Evolutionary conservation across 2,329 filamentous ascomycete species (phyloP).

Genomic region (Penicillium corylophilum): DNA sequence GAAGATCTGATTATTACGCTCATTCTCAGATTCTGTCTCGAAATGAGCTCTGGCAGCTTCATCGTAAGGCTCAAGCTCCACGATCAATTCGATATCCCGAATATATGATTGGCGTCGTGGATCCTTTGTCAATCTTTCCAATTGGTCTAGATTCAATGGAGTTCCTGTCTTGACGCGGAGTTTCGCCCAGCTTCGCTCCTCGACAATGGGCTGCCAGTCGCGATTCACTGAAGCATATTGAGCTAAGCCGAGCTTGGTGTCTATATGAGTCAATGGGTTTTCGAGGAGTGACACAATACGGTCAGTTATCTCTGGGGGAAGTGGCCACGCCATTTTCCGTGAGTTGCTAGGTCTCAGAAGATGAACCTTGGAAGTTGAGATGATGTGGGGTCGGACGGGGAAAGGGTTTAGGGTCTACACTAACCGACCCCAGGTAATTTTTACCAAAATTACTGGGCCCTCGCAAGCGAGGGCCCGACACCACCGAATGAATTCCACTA

Average conservation of each 20-base stretch:
- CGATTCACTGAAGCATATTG: constrained; percentile 11
- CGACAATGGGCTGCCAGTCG: constrained; percentile 1
- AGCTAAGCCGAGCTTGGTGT: constrained; percentile 7
- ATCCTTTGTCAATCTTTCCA: no score
- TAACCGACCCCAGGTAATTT: no score
- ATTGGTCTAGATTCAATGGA: no score
- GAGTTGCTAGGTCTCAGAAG: background rate
- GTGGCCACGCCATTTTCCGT: constrained; percentile 4
- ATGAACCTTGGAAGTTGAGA: no score
- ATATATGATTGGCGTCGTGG: no score
- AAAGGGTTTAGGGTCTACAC: no score
- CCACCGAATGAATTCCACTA: background rate
- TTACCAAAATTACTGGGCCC: background rate
- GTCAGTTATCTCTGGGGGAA: constrained; percentile 8
- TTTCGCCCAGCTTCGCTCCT: no score
- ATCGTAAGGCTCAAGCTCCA: constrained; percentile 7
- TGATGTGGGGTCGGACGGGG: no score
- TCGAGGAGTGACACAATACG: constrained; percentile 5
- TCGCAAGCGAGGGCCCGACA: background rate
- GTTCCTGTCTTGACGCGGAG: no score
- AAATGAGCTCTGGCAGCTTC: constrained; percentile 7
- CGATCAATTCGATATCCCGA: constrained; percentile 5
- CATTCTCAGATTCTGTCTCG: constrained; percentile 8
- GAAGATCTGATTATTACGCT: constrained; percentile 8
- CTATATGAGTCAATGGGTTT: constrained; percentile 3